phyloP scores from a whole-genome alignment of 768 basidiomycete genomes.

The Trametes elegans region DNA sequence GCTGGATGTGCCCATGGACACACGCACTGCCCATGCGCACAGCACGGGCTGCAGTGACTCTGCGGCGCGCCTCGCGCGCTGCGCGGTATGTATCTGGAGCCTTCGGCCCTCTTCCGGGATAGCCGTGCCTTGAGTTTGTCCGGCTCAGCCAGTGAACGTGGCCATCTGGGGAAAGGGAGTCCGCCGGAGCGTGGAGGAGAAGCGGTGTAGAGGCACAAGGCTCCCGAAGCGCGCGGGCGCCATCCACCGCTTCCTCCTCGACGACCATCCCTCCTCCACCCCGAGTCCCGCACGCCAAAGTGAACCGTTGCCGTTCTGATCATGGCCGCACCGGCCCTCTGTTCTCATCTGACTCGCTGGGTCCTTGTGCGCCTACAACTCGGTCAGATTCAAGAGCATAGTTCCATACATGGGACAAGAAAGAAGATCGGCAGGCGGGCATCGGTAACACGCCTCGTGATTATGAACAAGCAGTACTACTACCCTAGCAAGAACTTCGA shows the following conservation, averaged over 20 bases:
- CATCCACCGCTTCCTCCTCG: conserved; percentile 11
- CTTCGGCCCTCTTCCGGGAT: background rate
- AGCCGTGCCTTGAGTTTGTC: background rate
- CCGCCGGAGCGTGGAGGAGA: background rate
- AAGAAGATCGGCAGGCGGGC: background rate
- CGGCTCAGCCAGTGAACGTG: background rate
- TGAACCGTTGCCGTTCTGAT: background rate
- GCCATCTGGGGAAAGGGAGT: background rate
- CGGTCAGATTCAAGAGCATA: background rate
- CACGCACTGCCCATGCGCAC: background rate
- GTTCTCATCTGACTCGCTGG: too few species aligned
- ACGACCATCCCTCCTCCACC: conserved; percentile 2
- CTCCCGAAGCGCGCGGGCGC: background rate
- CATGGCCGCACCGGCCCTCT: background rate
- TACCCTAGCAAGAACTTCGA: background rate
- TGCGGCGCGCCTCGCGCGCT: background rate
- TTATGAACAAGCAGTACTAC: conserved; percentile 11
- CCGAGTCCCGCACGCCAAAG: background rate
- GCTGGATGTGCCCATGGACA: background rate
- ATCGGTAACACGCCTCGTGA: background rate
- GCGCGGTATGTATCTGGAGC: background rate
- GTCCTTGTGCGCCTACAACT: too few species aligned
- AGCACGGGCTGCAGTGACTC: background rate
- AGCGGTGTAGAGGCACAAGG: background rate
- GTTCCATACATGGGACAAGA: background rate